phyloP scores from a whole-genome alignment of 257 asterid genomes.

The Solanum peruvianum region DNA sequence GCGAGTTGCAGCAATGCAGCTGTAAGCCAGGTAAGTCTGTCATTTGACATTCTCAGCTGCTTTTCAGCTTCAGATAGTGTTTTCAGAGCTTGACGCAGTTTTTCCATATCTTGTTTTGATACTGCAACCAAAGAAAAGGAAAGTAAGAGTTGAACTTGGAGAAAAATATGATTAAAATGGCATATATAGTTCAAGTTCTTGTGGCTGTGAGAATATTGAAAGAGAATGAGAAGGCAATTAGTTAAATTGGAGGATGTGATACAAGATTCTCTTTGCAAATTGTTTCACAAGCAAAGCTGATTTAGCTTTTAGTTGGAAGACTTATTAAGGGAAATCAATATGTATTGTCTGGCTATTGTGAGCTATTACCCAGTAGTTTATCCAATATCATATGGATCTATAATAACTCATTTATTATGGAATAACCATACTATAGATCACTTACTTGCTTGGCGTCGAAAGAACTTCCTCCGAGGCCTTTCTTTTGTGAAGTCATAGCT shows the following conservation, averaged over 20 bases:
- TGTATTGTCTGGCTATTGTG: not conserved
- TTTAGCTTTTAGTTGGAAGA: not conserved
- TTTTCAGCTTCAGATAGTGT: constrained; percentile 97
- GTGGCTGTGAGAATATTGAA: not conserved
- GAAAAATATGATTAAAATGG: not conserved
- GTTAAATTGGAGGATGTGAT: not conserved
- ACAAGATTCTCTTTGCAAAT: not conserved
- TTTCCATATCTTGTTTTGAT: constrained; percentile 82
- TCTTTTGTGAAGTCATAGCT: constrained; percentile 62
- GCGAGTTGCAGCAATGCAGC: constrained; percentile 95
- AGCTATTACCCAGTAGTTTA: not conserved
- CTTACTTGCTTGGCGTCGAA: constrained; percentile 58
- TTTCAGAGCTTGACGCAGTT: constrained; percentile 80
- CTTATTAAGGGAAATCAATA: not conserved
- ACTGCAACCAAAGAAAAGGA: constrained; percentile 32
- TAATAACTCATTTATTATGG: not conserved
- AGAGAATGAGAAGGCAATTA: not conserved
- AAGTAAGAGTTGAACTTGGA: not conserved
- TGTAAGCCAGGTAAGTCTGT: constrained; percentile 88
- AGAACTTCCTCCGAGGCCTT: constrained; percentile 72
- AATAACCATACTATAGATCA: not conserved
- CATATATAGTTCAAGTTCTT: not conserved
- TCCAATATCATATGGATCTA: not conserved
- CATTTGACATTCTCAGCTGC: constrained; percentile 86
- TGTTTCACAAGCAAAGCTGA: not conserved